A percentile compares a stretch with the other conserved stretches of the same genome.
phyloP scores from a whole-genome alignment of 73 alveolate species.

The Paramecium bursaria region DNA sequence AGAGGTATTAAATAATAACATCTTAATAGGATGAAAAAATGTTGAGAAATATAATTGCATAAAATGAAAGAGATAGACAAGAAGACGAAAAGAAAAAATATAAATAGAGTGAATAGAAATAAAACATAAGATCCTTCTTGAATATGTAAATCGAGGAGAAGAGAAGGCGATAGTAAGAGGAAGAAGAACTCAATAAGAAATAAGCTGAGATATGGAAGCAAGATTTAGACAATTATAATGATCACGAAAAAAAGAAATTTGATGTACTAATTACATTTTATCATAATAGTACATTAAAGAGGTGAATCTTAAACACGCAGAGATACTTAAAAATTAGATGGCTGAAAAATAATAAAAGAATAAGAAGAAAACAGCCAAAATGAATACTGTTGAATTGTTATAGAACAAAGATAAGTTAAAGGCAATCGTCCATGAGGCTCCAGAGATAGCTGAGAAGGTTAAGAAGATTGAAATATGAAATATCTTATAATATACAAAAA shows the following conservation, averaged over 20 bases:
- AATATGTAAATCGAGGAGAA: slow-evolving; percentile 66
- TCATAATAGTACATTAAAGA: slow-evolving; percentile 50
- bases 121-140: slow-evolving; percentile 63
- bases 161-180: slow-evolving; percentile 61
- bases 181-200: slow-evolving; percentile 65
- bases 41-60: slow-evolving; percentile 61
- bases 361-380: slow-evolving; percentile 37
- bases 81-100: slow-evolving; percentile 62
- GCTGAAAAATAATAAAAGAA: slow-evolving; percentile 32
- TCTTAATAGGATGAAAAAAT: slow-evolving; percentile 71
- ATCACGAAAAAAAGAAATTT: slow-evolving; percentile 66
- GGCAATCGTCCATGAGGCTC: slow-evolving; percentile 59
- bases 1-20: too few relatives aligned
- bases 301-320: slow-evolving; percentile 68
- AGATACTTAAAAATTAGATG: slow-evolving; percentile 58
- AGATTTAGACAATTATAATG: slow-evolving; percentile 68
- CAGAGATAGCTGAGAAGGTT: slow-evolving; percentile 48
- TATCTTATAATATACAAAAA: neutral
- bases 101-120: slow-evolving; percentile 44
- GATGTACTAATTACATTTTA: neutral
- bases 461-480: slow-evolving; percentile 33
- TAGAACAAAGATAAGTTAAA: slow-evolving; percentile 59
- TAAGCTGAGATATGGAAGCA: slow-evolving; percentile 70
- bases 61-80: slow-evolving; percentile 65
- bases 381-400: slow-evolving; percentile 69